Evolutionary conservation across 1,284 basidiomycete species (phyloP).

Genomic region (Ceratobasidium theobromae): DNA sequence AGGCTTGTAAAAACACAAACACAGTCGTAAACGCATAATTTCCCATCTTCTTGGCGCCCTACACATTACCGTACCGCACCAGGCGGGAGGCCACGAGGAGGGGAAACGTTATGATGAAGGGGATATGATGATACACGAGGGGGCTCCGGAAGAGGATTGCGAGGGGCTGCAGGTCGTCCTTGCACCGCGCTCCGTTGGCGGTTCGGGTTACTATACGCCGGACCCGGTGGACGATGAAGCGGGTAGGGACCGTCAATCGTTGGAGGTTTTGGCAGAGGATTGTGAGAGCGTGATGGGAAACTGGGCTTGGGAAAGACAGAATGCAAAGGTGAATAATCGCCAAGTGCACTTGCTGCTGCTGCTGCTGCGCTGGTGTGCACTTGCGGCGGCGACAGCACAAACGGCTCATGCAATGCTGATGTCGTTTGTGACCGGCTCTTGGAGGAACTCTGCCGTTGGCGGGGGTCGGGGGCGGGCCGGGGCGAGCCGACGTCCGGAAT

Average conservation of each 20-base stretch:
- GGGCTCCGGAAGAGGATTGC: constrained; percentile 31
- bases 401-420: background rate
- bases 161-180: background rate
- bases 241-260: constrained; percentile 15
- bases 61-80: constrained; percentile 29
- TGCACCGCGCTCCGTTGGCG: background rate
- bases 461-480: constrained; percentile 19
- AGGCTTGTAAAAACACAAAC: background rate
- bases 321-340: constrained; percentile 11
- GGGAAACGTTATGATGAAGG: constrained; percentile 31
- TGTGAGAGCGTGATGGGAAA: constrained; percentile 9
- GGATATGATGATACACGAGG: constrained; percentile 31
- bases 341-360: background rate
- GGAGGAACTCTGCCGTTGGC: constrained; percentile 6
- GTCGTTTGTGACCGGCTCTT: constrained; percentile 4
- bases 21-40: constrained; percentile 26
- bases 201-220: constrained; percentile 13
- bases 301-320: background rate
- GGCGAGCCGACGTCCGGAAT: constrained; percentile 14
- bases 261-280: constrained; percentile 22
- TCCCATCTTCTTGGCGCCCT: constrained; percentile 26
- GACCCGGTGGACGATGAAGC: constrained; percentile 9
- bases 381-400: background rate
- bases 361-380: background rate
- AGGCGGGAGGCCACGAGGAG: constrained; percentile 31